Conservation (phyloP, 768 basidiomycete genomes). For the Rhizopogon roseolus region DNA sequence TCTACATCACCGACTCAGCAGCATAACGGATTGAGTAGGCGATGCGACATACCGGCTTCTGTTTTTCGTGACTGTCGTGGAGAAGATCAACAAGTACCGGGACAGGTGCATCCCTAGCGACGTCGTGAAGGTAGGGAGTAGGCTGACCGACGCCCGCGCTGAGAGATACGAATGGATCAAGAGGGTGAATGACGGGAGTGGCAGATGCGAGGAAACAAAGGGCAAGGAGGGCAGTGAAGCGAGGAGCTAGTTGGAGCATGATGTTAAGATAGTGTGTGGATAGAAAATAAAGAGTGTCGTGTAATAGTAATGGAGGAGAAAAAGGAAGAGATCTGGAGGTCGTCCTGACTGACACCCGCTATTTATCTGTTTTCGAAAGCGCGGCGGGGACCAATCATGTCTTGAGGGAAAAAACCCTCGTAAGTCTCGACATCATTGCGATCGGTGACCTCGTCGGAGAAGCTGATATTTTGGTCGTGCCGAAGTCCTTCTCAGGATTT, state of each 20-base stretch:
- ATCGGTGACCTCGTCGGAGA: not conserved
- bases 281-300: conserved; percentile 16
- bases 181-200: conserved; percentile 8
- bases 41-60: not conserved
- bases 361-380: conserved; percentile 17
- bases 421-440: conserved; percentile 1
- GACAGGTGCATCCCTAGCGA: not conserved
- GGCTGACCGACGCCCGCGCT: not conserved
- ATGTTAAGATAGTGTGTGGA: conserved; percentile 17
- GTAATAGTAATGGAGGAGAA: conserved; percentile 5
- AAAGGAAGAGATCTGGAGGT: not conserved
- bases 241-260: conserved; percentile 25
- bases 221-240: conserved; percentile 24
- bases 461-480: conserved; percentile 4
- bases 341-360: not conserved
- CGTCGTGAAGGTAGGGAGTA: not conserved
- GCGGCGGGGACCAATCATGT: not conserved
- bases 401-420: not conserved
- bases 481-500: not conserved
- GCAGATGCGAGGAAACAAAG: conserved; percentile 19
- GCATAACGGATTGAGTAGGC: not conserved
- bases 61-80: not conserved
- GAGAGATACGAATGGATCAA: not conserved
- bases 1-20: not conserved
- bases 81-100: too few species aligned